Evolutionary conservation across 169 alveolate species (phyloP).

Genomic region (Eimeria sp.): DNA sequence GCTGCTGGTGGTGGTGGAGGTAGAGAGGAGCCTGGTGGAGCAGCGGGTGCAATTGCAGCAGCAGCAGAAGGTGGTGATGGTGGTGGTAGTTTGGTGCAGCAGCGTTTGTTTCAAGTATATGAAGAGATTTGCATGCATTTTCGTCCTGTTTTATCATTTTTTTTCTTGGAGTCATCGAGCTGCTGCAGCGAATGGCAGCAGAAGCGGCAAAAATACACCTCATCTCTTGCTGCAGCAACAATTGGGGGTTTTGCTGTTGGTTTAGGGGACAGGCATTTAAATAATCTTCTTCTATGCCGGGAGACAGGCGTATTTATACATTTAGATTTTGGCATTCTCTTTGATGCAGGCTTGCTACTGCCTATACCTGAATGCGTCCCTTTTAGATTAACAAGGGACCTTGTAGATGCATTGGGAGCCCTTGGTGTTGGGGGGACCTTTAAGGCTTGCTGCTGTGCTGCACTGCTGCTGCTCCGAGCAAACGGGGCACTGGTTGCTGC

Average conservation of each 20-base stretch:
- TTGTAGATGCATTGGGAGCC: constrained; percentile 96
- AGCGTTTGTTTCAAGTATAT: constrained; percentile 12
- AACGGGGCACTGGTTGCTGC: constrained; percentile 88
- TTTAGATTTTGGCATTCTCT: constrained; percentile 97
- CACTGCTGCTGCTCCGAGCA: constrained; percentile 65
- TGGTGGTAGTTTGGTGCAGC: background rate
- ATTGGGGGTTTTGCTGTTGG: constrained; percentile 97
- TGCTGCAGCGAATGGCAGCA: constrained; percentile 26
- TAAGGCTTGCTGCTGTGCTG: constrained; percentile 92
- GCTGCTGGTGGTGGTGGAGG: background rate
- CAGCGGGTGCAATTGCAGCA: background rate
- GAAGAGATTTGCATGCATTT: constrained; percentile 61
- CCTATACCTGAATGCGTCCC: constrained; percentile 97
- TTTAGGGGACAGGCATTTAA: constrained; percentile 97
- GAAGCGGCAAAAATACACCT: constrained; percentile 94
- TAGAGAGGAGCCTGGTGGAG: background rate
- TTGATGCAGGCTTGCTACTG: constrained; percentile 94
- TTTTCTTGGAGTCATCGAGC: constrained; percentile 81
- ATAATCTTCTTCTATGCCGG: constrained; percentile 95
- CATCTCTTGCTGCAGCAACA: constrained; percentile 96
- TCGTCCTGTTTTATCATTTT: constrained; percentile 82
- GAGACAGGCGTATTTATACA: constrained; percentile 93
- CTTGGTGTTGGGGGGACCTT: constrained; percentile 92
- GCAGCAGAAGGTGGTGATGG: background rate
- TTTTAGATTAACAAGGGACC: constrained; percentile 96